Conservation (phyloP, 495 filamentous ascomycete genomes). For the Podospora australis region DNA sequence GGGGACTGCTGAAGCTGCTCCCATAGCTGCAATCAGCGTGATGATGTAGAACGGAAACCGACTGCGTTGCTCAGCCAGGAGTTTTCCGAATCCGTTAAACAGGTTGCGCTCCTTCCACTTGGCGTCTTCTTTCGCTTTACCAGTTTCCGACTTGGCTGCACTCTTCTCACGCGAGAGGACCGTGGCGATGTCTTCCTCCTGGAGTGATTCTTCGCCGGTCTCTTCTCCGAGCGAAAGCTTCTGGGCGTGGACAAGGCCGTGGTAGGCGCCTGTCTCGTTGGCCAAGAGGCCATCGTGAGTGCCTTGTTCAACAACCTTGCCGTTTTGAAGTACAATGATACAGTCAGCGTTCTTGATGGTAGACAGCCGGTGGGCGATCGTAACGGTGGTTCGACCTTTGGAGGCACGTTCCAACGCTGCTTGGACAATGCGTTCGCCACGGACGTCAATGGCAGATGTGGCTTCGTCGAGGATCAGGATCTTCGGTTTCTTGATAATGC, state of each 20-base stretch:
- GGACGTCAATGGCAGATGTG: slow-evolving; percentile 69
- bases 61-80: slow-evolving; percentile 38
- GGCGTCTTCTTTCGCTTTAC: slow-evolving; percentile 11
- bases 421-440: slow-evolving; percentile 63
- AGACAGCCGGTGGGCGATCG: slow-evolving; percentile 66
- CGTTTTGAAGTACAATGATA: slow-evolving; percentile 63
- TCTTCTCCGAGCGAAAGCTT: slow-evolving; percentile 36
- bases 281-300: slow-evolving; percentile 60
- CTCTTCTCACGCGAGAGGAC: slow-evolving; percentile 43
- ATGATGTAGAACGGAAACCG: slow-evolving; percentile 33
- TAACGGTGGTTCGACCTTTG: slow-evolving; percentile 66
- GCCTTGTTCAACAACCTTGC: slow-evolving; percentile 55
- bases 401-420: slow-evolving; percentile 61
- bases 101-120: slow-evolving; percentile 32
- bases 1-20: slow-evolving; percentile 32
- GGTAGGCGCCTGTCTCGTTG: slow-evolving; percentile 47
- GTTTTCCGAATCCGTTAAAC: slow-evolving; percentile 41
- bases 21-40: slow-evolving; percentile 31
- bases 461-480: slow-evolving; percentile 80
- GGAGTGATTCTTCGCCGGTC: slow-evolving; percentile 18
- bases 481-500: slow-evolving; percentile 64
- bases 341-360: slow-evolving; percentile 67
- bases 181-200: slow-evolving; percentile 35
- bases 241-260: slow-evolving; percentile 47
- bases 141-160: slow-evolving; percentile 30